A percentile compares a stretch with the other conserved stretches of the same genome.
Evolutionary conservation across 768 basidiomycete species (phyloP).

Genomic region (Lactarius evosmus): DNA sequence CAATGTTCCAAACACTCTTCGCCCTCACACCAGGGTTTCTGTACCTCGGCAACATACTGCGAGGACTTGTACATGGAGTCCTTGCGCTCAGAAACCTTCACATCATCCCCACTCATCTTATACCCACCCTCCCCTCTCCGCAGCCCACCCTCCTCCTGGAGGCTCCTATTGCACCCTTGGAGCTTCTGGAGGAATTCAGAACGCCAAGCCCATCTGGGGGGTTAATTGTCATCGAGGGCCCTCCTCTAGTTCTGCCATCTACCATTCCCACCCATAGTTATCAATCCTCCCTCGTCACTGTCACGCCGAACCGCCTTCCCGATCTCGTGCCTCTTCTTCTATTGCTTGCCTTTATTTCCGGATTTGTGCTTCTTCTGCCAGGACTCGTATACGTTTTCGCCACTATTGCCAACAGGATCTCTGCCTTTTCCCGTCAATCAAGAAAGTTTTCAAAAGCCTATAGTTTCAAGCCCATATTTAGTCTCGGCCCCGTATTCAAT

Average conservation of each 20-base stretch:
- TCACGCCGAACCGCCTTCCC: neutral
- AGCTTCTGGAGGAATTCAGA: neutral
- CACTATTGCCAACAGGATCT: neutral
- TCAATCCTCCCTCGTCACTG: constrained; percentile 8
- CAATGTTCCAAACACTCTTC: constrained; percentile 15
- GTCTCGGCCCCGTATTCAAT: neutral
- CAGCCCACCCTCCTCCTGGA: neutral
- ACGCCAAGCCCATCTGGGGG: neutral
- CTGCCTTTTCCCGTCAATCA: neutral
- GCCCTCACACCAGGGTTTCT: constrained; percentile 15
- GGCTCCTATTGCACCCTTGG: neutral
- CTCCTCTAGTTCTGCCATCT: neutral
- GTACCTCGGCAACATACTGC: constrained; percentile 6
- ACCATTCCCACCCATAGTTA: neutral
- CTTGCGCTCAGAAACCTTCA: constrained; percentile 13
- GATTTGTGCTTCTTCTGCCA: neutral
- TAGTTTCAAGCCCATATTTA: neutral
- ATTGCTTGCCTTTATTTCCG: constrained; percentile 3
- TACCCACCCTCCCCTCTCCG: constrained; percentile 5
- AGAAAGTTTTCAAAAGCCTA: neutral
- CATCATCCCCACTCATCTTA: neutral
- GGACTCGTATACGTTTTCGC: neutral
- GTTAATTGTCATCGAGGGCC: neutral
- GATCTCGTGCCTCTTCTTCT: constrained; percentile 1
- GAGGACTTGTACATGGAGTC: constrained; percentile 6